Base-by-base conservation (phyloP, 371 early-diverging fungal species). In the Lichtheimia ornata region DNA sequence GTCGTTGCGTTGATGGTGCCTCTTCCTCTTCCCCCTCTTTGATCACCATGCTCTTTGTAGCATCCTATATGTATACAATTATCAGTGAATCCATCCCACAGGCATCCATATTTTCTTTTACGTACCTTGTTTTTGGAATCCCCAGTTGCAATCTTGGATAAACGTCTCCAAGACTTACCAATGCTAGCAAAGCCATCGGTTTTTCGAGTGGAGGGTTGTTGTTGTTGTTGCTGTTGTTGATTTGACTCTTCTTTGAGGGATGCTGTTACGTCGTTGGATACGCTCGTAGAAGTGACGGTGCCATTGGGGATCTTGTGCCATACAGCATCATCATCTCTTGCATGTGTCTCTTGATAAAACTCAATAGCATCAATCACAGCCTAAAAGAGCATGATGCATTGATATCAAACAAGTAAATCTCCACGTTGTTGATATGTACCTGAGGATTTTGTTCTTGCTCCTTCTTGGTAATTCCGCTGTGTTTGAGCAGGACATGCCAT, bases 371-470 rank as follows among this genome's bases (percentile, higher is more conserved):
- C 95, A 40, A 97, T 81, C 17, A 98, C 94, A 15, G 97, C 91
- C 83, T 82, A 66, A 18, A 61, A 40, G 20, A 13, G 18, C 25
- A 65, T 4, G 14, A 52, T 22, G 30, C 9, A 9, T 35, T 35
- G 35, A 11, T n/a, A 49, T 22, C 18, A 35, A 27, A 20, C n/a
- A 14, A 56, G 27, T 35, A 35, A 35, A 35, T 6, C 9, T 11
- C 35, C 35, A 35, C 35, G 35, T 35, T 35, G 35, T 20, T 62
- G 47, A 3, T 25, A 25, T 28, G 28, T 80, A 82, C 91, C 72
- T 95, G 94, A 24, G 97, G 97, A 69, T 98, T 89, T 18, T 92
- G 91, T 66, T 90, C 86, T 74, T 97, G 97, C 62, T 98, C 96
- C 71, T 93, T 91, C 73, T 93, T 91, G 45, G 97, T 87, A 66